Evolutionary conservation across 2,329 filamentous ascomycete genomes (phyloP), one percentile per base, ranked within the genome.

Genomic region (Diaporthe destruens): DNA sequence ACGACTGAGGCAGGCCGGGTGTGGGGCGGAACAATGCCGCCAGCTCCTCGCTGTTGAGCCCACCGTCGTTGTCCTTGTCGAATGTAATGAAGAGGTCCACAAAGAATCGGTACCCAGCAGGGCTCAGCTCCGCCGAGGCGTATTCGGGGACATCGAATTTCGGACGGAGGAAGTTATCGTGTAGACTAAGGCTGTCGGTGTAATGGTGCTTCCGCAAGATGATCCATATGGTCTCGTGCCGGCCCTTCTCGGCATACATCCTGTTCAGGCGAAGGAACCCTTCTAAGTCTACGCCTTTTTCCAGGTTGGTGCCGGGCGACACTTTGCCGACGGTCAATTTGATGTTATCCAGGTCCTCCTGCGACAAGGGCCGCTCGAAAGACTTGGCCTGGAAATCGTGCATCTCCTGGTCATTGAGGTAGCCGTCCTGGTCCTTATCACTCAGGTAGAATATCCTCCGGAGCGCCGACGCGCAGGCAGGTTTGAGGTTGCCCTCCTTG

Each of bases 211-310:
- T 95, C 72, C 96, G 90, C 74, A 99, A 84, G 74, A 99, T 98
- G 74, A 97, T 95, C 96, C 96, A 99, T 55, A 98, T 96, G 0
- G 96, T 99, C 83, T 99, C 96, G 80, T 99, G 96, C 16, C 96
- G 93, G 16, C 96, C 96, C 81, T 98, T 98, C 80, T 98, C 96
- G 0, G 95, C 96, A 80, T 98, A 99, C 72, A 98, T 90, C 83
- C 95, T 98, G 84, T 98, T 98, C 51, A 99, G 85, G 76, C 96
- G 90, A 63, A 99, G 84, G 78, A 99, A 99, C 0, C 94, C 95
- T 49, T 88, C 88, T 76, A 94, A 89, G 75, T 95, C 93, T 76
- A 99, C 93, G 1, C 96, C 96, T 54, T 86, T 89, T 39, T 90
- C 87, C 2, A 89, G 86, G 32, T 90, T 87, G 0, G 90, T 89